These are phyloP conservation scores for Amylocystis lapponica DNA, from an alignment of 768 basidiomycete genomes.

Conservation along the genomic window DNA sequence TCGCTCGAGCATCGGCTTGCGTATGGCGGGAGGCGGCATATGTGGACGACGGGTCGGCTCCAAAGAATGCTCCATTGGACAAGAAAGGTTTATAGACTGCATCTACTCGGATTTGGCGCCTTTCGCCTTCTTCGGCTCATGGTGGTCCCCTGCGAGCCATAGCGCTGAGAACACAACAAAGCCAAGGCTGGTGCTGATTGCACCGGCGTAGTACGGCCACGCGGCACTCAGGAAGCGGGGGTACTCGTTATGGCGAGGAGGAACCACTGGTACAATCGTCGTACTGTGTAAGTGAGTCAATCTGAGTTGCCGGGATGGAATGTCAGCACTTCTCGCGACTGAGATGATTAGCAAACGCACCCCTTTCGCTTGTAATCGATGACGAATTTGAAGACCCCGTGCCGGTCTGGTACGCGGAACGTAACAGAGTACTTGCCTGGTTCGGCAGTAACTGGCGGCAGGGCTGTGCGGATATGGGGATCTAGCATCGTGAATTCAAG, in stretches of 20 bases:
- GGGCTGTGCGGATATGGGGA: slow-evolving; percentile 83
- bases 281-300: slow-evolving; percentile 70
- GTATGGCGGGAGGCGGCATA: neutral
- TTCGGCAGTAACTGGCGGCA: slow-evolving; percentile 49
- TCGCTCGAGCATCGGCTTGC: no score
- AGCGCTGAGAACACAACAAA: slow-evolving; percentile 84
- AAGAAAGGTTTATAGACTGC: no score
- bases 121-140: slow-evolving; percentile 48
- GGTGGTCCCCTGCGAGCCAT: slow-evolving; percentile 84
- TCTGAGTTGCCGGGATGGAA: slow-evolving; percentile 42
- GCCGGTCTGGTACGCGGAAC: slow-evolving; percentile 90
- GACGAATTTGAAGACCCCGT: slow-evolving; percentile 98
- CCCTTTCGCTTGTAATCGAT: slow-evolving; percentile 87
- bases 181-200: slow-evolving; percentile 80
- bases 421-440: slow-evolving; percentile 73
- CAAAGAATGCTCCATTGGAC: no score
- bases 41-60: neutral
- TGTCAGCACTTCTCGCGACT: neutral
- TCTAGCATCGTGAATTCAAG: slow-evolving; percentile 99
- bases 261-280: slow-evolving; percentile 81
- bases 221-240: slow-evolving; percentile 93
- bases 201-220: slow-evolving; percentile 92
- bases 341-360: slow-evolving; percentile 35
- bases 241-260: slow-evolving; percentile 91
- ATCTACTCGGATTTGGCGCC: slow-evolving; percentile 22